phyloP scores from a whole-genome alignment of 441 rosid species.

The Biscutella auriculata region DNA sequence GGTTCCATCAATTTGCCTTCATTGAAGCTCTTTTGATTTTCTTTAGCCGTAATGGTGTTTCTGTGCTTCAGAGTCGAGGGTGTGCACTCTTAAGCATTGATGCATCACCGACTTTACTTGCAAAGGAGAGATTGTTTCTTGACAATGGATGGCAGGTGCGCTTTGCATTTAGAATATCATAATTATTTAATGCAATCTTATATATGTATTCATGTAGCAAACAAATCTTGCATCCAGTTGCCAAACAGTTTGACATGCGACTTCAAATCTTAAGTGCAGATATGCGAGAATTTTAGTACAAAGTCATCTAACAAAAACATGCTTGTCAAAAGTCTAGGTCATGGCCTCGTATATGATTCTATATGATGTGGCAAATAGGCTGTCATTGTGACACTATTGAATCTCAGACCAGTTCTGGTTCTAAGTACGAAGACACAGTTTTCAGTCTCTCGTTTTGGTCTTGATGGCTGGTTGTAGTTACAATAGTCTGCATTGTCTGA shows the following conservation, averaged over 20 bases:
- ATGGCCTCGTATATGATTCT: too few species aligned
- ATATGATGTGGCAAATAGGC: not conserved
- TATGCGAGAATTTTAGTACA: not conserved
- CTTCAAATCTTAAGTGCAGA: not conserved
- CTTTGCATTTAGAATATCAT: conserved; percentile 8
- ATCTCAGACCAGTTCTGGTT: not conserved
- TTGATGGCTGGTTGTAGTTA: conserved; percentile 8
- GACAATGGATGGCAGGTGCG: conserved; percentile 94
- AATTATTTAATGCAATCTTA: not conserved
- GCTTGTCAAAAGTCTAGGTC: not conserved
- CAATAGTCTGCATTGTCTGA: conserved; percentile 1
- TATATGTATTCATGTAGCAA: not conserved
- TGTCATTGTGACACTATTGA: not conserved
- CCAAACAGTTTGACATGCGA: not conserved
- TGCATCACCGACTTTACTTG: conserved; percentile 72
- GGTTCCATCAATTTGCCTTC: not conserved
- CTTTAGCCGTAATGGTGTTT: not conserved
- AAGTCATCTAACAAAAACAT: not conserved
- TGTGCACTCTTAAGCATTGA: conserved; percentile 77
- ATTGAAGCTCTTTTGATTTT: not conserved
- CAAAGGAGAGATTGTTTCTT: conserved; percentile 75
- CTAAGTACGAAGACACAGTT: not conserved
- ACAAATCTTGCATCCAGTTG: not conserved
- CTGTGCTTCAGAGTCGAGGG: conserved; percentile 67
- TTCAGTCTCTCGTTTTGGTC: not conserved